These are phyloP conservation scores for Salix caprea DNA, from an alignment of 345 rosid species.

Conservation along the genomic window DNA sequence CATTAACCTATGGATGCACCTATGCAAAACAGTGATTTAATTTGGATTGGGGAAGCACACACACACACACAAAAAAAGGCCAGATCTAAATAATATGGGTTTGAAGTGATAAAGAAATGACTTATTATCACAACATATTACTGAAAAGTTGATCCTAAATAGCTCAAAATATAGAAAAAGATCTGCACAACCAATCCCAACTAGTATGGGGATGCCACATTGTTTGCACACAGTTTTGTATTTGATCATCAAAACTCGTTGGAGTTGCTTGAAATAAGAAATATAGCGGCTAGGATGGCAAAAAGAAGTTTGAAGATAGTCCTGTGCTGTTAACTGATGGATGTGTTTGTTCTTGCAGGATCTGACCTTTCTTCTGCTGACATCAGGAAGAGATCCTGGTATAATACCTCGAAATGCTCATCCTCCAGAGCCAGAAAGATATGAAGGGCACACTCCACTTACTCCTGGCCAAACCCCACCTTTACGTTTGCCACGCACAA, in stretches of 20 bases:
- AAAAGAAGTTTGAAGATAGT: neutral
- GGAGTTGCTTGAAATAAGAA: neutral
- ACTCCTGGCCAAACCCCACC: conserved; percentile 55
- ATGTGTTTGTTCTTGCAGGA: conserved; percentile 47
- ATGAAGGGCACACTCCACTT: conserved; percentile 36
- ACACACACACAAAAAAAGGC: neutral
- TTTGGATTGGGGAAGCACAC: neutral
- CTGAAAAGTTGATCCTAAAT: neutral
- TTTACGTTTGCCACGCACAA: conserved; percentile 50
- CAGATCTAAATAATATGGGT: neutral
- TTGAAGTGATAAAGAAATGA: neutral
- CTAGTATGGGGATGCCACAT: neutral
- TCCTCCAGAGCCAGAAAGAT: conserved; percentile 68
- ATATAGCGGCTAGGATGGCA: neutral
- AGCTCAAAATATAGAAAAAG: neutral
- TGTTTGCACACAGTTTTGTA: neutral
- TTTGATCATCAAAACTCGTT: neutral
- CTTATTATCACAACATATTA: neutral
- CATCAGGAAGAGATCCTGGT: conserved; percentile 96
- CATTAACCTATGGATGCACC: neutral
- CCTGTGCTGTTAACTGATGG: conserved; percentile 11
- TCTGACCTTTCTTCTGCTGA: conserved; percentile 63
- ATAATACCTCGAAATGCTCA: conserved; percentile 67
- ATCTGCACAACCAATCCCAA: neutral
- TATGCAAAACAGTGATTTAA: neutral